Conservation (phyloP, 257 asterid species). For the Nicotiana tomentosiformis region DNA sequence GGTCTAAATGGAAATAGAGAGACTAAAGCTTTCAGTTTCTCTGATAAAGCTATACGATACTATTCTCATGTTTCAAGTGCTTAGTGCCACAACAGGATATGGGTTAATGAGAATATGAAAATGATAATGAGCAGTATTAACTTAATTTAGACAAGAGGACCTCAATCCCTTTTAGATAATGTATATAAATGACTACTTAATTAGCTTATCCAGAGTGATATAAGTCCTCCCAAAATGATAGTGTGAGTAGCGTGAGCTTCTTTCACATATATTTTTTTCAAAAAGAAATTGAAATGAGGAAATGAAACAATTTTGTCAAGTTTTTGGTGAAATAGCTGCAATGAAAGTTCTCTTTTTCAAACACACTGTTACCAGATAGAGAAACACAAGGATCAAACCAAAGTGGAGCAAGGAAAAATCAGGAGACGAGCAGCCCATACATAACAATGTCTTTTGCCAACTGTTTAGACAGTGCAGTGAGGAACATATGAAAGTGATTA, state of each 20-base stretch:
- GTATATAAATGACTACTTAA: background rate
- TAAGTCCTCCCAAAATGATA: background rate
- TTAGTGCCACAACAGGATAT: background rate
- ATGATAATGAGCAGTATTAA: background rate
- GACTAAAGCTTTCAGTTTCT: background rate
- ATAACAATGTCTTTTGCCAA: background rate
- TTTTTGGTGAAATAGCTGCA: background rate
- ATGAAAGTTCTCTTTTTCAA: background rate
- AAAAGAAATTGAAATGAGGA: background rate
- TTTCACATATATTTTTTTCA: background rate
- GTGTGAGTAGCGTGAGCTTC: background rate
- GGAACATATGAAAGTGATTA: background rate
- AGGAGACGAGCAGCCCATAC: background rate
- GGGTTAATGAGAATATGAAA: background rate
- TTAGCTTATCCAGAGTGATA: background rate
- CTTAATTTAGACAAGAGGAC: background rate
- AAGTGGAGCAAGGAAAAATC: background rate
- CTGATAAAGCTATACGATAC: background rate
- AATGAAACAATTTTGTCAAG: background rate
- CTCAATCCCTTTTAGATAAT: background rate
- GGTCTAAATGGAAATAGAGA: background rate
- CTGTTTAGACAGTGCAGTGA: background rate
- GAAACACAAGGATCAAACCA: background rate
- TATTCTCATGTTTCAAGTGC: background rate
- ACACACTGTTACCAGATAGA: background rate